Conservation (phyloP, 345 rosid species). For the Corchorus capsularis region DNA sequence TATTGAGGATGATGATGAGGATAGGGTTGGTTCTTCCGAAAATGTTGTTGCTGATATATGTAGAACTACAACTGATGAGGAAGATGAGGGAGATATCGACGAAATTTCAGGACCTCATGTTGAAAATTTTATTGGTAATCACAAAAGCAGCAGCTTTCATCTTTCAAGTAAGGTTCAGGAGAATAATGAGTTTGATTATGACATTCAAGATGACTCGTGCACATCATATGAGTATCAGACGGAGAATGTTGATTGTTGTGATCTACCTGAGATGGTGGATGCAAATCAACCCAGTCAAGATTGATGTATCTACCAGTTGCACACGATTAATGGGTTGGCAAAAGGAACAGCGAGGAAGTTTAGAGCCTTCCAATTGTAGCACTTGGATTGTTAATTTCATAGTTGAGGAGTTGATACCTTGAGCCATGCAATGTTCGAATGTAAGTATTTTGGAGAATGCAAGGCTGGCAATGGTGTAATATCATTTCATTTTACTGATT, state of each 20-base stretch:
- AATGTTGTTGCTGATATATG: background rate
- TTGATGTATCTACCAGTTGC: background rate
- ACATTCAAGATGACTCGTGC: constrained; percentile 40
- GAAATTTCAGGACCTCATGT: constrained; percentile 21
- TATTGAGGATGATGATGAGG: constrained; percentile 30
- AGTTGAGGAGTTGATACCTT: background rate
- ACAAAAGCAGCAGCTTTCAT: constrained; percentile 14
- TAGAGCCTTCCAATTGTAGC: background rate
- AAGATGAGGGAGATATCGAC: constrained; percentile 40
- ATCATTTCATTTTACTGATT: background rate
- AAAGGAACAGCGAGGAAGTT: background rate
- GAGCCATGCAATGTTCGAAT: background rate
- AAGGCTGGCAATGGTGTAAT: constrained; percentile 7
- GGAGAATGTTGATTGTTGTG: constrained; percentile 21
- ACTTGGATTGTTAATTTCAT: background rate
- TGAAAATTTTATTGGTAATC: constrained; percentile 13
- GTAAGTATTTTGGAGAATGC: constrained; percentile 11
- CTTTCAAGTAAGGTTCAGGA: constrained; percentile 14
- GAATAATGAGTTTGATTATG: constrained; percentile 21
- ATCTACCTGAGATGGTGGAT: constrained; percentile 18
- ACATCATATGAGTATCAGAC: constrained; percentile 35
- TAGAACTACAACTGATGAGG: constrained; percentile 32
- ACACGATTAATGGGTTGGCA: background rate
- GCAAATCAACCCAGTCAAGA: constrained; percentile 24
- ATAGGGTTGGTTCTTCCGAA: constrained; percentile 25